Percentiles rank a stretch among this genome's conserved stretches.
Conservation (phyloP, 2,329 filamentous ascomycete species). For the Apiospora aurea region DNA sequence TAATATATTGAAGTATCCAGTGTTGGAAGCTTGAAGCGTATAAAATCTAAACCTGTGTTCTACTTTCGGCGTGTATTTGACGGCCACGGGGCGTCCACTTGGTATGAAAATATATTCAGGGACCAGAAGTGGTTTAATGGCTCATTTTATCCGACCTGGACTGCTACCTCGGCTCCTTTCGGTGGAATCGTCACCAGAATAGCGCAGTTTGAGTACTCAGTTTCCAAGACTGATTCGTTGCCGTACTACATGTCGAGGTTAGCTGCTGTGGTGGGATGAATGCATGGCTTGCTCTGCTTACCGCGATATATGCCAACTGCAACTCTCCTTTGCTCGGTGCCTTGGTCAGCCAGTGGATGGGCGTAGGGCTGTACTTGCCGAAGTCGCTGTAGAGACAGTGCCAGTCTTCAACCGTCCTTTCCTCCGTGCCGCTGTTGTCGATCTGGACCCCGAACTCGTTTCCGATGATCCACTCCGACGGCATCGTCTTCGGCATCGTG, state of each 20-base stretch:
- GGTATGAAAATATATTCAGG: too few species aligned
- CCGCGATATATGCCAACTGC: neutral
- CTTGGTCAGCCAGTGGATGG: conserved; percentile 18
- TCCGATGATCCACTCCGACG: neutral
- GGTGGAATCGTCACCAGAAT: neutral
- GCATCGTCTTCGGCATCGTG: neutral
- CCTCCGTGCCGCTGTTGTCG: neutral
- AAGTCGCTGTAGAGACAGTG: neutral
- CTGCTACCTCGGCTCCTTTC: neutral
- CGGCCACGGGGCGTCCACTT: too few species aligned
- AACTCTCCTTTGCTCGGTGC: neutral
- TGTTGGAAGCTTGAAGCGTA: too few species aligned
- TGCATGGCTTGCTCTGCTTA: neutral
- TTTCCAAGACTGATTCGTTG: neutral
- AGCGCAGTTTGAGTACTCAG: neutral
- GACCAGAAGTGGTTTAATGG: too few species aligned
- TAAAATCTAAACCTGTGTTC: too few species aligned
- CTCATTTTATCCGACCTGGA: too few species aligned
- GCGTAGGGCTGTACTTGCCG: neutral
- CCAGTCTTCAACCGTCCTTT: neutral
- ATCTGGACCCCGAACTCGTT: neutral
- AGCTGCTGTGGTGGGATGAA: neutral
- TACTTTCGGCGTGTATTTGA: too few species aligned
- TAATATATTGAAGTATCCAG: too few species aligned
- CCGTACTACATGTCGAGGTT: neutral